Conservation (phyloP, 2,329 filamentous ascomycete species). For the Phialophora chinensis region DNA sequence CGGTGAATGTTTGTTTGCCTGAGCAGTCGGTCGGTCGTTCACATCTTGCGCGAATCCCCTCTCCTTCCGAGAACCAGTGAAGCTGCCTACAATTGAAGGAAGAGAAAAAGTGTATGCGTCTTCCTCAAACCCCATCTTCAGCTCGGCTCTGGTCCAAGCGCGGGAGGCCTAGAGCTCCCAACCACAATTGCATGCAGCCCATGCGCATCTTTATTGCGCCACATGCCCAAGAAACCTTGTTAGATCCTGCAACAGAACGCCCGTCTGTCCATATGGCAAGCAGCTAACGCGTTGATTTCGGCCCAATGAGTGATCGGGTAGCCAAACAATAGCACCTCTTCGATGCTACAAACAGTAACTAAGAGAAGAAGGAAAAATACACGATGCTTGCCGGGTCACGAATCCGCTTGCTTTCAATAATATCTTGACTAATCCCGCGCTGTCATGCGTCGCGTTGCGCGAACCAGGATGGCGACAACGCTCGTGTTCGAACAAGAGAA, state of each 20-base stretch:
- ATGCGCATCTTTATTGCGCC: constrained; percentile 18
- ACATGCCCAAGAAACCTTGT: constrained; percentile 4
- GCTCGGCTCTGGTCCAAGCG: neutral
- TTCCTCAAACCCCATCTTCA: neutral
- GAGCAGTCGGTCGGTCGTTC: neutral
- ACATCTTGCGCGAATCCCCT: neutral
- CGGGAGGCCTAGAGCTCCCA: neutral
- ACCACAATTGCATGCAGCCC: constrained; percentile 11
- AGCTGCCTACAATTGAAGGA: neutral
- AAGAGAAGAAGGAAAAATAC: neutral
- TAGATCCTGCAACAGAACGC: constrained; percentile 9
- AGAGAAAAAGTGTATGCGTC: neutral
- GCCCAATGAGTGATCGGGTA: neutral
- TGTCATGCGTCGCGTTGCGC: neutral
- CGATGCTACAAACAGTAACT: neutral
- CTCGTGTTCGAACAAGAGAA: neutral
- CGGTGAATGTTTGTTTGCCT: neutral
- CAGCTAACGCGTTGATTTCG: constrained; percentile 5
- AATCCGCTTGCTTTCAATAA: neutral
- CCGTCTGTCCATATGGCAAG: constrained; percentile 5
- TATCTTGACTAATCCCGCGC: constrained; percentile 6
- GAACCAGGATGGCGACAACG: neutral
- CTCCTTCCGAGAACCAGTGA: neutral
- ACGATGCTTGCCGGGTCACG: constrained; percentile 4
- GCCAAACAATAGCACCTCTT: neutral